Evolutionary conservation across 208 protist species (phyloP).

Genomic region (Crithidia thermophila): DNA sequence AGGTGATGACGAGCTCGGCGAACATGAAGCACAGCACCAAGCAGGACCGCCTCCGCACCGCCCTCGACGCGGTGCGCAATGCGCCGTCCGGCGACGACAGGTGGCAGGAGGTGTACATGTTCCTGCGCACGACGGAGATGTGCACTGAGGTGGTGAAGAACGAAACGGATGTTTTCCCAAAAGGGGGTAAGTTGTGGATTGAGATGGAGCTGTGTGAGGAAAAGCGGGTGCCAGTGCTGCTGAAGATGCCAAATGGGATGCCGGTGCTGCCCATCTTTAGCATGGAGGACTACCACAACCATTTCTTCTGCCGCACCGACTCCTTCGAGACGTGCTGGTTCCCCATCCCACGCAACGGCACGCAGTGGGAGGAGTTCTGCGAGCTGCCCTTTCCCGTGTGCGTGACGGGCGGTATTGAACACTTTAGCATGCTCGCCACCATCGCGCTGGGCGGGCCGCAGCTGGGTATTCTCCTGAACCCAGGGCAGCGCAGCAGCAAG

Average conservation of each 20-base stretch:
- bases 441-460: conserved; percentile 42
- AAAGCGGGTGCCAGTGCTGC: conserved; percentile 64
- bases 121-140: conserved; percentile 90
- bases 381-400: conserved; percentile 79
- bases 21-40: conserved; percentile 74
- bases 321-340: conserved; percentile 89
- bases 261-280: conserved; percentile 86
- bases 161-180: conserved; percentile 69
- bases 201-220: conserved; percentile 87
- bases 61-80: conserved; percentile 73
- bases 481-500: conserved; percentile 84
- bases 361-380: conserved; percentile 82
- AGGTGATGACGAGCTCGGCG: conserved; percentile 60
- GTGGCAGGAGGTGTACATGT: conserved; percentile 88
- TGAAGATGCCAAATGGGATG: conserved; percentile 83
- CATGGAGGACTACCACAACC: conserved; percentile 88
- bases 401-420: conserved; percentile 69
- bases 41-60: conserved; percentile 73
- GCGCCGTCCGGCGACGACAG: conserved; percentile 43
- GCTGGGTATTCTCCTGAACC: conserved; percentile 73
- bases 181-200: conserved; percentile 85
- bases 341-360: conserved; percentile 77
- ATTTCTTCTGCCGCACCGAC: conserved; percentile 74
- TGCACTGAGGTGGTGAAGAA: conserved; percentile 67
- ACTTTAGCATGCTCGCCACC: conserved; percentile 76